These are phyloP conservation scores for Butyriboletus loyo DNA, from an alignment of 768 basidiomycete genomes.

Conservation along the genomic window DNA sequence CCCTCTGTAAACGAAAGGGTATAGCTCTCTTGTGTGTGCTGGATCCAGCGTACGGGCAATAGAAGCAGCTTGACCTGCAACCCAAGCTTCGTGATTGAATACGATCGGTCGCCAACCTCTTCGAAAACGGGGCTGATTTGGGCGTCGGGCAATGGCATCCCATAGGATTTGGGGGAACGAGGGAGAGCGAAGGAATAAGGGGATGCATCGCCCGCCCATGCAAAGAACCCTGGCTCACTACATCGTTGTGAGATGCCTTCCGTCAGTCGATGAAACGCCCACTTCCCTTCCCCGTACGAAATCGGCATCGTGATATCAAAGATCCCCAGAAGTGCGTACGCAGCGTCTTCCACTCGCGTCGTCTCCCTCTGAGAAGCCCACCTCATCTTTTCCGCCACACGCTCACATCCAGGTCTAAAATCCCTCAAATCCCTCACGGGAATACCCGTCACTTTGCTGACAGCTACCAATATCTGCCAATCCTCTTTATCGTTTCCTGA, in stretches of 20 bases:
- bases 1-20: conserved; percentile 15
- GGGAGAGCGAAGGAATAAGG: conserved; percentile 10
- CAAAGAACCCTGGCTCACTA: conserved; percentile 14
- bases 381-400: conserved; percentile 13
- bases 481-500: conserved; percentile 7
- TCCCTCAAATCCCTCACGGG: conserved; percentile 4
- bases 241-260: conserved; percentile 6
- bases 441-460: conserved; percentile 3
- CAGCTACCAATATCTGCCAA: conserved; percentile 1
- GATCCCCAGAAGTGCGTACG: conserved; percentile 13
- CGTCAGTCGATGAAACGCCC: conserved; percentile 14
- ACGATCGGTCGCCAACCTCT: conserved; percentile 14
- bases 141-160: background rate
- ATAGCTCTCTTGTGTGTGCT: background rate
- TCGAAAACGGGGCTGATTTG: conserved; percentile 9
- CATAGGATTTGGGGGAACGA: conserved; percentile 10
- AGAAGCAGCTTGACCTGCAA: conserved; percentile 10
- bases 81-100: conserved; percentile 15
- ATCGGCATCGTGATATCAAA: conserved; percentile 15
- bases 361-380: conserved; percentile 13
- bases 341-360: conserved; percentile 8
- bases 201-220: conserved; percentile 13
- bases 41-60: conserved; percentile 9
- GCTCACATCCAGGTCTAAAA: conserved; percentile 5
- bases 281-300: conserved; percentile 12